A percentile compares a stretch with the other conserved stretches of the same genome.
phyloP scores from a whole-genome alignment of 108 stramenopile species.

The Bacterosira constricta region DNA sequence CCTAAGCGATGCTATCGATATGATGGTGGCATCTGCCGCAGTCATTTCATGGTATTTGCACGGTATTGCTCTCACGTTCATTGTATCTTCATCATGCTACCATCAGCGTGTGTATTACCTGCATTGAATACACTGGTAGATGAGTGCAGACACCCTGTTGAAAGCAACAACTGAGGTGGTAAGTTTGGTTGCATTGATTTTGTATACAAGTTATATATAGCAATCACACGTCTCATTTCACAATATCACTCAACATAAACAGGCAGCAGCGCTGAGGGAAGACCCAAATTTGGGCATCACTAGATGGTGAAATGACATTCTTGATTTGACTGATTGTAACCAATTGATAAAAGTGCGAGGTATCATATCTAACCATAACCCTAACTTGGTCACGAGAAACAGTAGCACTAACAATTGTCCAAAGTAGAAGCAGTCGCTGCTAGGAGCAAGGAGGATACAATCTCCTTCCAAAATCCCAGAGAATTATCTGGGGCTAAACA shows the following conservation, averaged over 20 bases:
- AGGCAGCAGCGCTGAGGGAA: slow-evolving; percentile 75
- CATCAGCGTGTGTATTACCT: neutral
- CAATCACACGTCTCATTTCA: neutral
- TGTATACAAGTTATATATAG: neutral
- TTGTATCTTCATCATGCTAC: too few species aligned
- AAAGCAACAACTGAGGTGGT: slow-evolving; percentile 60
- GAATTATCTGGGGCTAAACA: too few species aligned
- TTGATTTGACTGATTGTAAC: slow-evolving; percentile 74
- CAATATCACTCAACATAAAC: neutral
- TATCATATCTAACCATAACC: slow-evolving; percentile 59
- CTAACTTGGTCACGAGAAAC: too few species aligned
- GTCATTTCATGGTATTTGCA: neutral
- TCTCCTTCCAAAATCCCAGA: too few species aligned
- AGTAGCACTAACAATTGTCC: too few species aligned
- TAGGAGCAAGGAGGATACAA: too few species aligned
- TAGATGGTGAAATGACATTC: slow-evolving; percentile 61
- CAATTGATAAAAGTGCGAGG: slow-evolving; percentile 72
- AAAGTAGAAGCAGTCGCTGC: too few species aligned
- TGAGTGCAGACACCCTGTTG: slow-evolving; percentile 54
- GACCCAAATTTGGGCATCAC: slow-evolving; percentile 48
- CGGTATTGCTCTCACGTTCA: neutral
- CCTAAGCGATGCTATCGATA: too few species aligned
- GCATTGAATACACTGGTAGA: slow-evolving; percentile 55
- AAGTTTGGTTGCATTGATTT: neutral
- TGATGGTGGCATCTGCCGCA: neutral